Base-by-base conservation (phyloP, 108 stramenopile genomes). In the Cyclotella sp. region DNA sequence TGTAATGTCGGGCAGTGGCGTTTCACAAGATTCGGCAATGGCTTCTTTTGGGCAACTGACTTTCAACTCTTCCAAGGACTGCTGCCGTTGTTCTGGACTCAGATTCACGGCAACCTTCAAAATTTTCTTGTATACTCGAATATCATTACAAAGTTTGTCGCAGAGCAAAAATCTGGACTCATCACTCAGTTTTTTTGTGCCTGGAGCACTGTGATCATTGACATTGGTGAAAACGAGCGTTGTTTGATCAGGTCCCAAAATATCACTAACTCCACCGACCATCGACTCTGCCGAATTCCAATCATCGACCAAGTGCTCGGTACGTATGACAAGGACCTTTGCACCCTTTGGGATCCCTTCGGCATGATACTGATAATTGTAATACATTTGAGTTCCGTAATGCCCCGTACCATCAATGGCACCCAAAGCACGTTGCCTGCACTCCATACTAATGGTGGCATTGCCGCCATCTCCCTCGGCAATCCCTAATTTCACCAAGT, bases 291-390 rank as follows among this genome's bases (percentile, higher is more conserved):
- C 65, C 0, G 41, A 43, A 18, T 66, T 66, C 65, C 77, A 78
- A 58, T 78, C 77, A 42, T 78, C 62, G 15, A 19, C 30, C 28
- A 78, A 43, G 42, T 78, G 70, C 44, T 78, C 70, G 11, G 62
- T 64, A 13, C 77, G 69, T 3, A 78, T 43, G 0, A 47, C 55
- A 27, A 78, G 27, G 22, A 78, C 69, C 14, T 53, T 64, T 22
- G 70, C 69, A 64, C 64, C 27, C 51, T 77, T 43, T 4, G 77
- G 77, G n/a, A 78, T 44, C 10, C 63, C 77, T 27, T 78, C 70
- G 43, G 59, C 44, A 51, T 77, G 57, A 41, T 61, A 77, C 49
- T 77, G 76, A 62, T 77, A 77, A 45, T 77, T 77, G 40, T 45
- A 77, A 39, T 43, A 77, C 39, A 63, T 34, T 46, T 77, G 76